Base-by-base conservation (phyloP, 2,329 filamentous ascomycete species). In the Penicillium concentricum region DNA sequence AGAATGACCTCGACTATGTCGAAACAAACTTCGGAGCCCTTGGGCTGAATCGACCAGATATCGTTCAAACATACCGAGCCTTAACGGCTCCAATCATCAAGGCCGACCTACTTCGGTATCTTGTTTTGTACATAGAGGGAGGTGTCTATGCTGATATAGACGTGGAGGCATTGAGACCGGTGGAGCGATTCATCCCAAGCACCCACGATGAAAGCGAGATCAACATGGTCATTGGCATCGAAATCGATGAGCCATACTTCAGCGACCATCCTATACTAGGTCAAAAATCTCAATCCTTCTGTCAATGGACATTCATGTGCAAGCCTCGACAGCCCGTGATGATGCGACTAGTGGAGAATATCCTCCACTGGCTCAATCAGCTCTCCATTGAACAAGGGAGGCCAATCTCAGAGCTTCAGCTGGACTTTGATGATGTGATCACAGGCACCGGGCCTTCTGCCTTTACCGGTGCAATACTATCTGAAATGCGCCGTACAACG, bases 231-330 rank as follows among this genome's bases (percentile, higher is more conserved):
- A 82, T 90, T 26, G 86, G 87, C 15, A 79, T 90, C 1, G 87
- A 90, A 69, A 87, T 90, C 56, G 87, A 90, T 66, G 82, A 89
- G 71, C 87, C 87, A 0, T 80, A 84, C 9, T 89, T 84, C 73
- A 76, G 74, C 18, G 73, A 84, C 48, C 87, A 90, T 67, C 80
- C 84, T 2, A 85, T 90, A 32, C 77, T 90, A 0, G 87, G 87
- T 15, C 80, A 80, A 47, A 90, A 90, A 72, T 89, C 84, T 37
- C 78, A 80, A 62, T 90, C 87, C 0, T 90, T 90, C 69, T 90
- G 87, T 69, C 87, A 90, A 67, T 90, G 87, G 87, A 90, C 87
- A 0, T 88, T 90, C 66, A 87, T 88, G 76, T 83, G 83, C 64
- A 88, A 89, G 67, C 86, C 87, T 0, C 77, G 79, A 18, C 81